These are phyloP conservation scores for Apiotrichum akiyoshidainum DNA, from an alignment of 1,284 basidiomycete genomes.

Conservation along the genomic window DNA sequence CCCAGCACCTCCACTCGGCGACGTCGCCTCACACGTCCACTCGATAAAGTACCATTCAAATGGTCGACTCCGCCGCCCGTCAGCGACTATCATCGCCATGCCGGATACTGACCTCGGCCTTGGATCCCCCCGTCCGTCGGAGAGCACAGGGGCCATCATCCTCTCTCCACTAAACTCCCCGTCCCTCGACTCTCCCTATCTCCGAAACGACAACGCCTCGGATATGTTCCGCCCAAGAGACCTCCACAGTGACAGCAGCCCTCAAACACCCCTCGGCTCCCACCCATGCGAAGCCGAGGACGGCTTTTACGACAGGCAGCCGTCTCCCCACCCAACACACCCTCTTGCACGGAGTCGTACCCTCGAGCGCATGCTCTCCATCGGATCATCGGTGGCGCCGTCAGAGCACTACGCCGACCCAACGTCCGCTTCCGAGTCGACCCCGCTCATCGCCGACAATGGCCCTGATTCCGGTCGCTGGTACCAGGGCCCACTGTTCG, in stretches of 20 bases:
- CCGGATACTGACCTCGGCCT: slow-evolving; percentile 2
- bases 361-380: slow-evolving; percentile 2
- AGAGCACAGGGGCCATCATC: slow-evolving; percentile 3
- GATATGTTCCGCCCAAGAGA: background rate
- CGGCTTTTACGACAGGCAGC: background rate
- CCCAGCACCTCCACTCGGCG: no score
- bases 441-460: slow-evolving; percentile 2
- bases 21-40: background rate
- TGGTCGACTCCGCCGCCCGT: background rate
- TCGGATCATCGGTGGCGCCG: background rate
- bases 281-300: slow-evolving; percentile 15
- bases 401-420: background rate
- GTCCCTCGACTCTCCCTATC: background rate
- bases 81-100: slow-evolving; percentile 1
- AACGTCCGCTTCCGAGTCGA: background rate
- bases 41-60: background rate
- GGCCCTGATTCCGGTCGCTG: slow-evolving; percentile 22
- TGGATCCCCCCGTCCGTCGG: background rate
- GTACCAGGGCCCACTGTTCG: slow-evolving; percentile 60
- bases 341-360: background rate
- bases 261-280: slow-evolving; percentile 1
- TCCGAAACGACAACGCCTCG: background rate
- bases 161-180: background rate
- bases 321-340: background rate
- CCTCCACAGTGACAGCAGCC: background rate